These are phyloP conservation scores for Candida sonorensis DNA, from an alignment of 805 yeast genomes.

Conservation along the genomic window DNA sequence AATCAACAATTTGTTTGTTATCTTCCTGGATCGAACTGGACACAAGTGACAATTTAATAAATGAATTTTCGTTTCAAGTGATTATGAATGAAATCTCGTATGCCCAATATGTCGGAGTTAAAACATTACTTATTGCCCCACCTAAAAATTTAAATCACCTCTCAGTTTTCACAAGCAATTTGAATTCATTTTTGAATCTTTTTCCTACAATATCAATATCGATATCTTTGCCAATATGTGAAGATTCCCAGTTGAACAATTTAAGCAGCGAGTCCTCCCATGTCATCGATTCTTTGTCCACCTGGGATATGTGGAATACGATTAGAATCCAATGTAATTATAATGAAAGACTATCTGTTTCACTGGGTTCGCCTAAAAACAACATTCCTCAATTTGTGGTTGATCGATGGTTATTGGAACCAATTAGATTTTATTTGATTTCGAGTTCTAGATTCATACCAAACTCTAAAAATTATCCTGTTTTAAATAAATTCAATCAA, in stretches of 20 bases:
- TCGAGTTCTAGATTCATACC: slow-evolving; percentile 51
- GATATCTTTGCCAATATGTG: slow-evolving; percentile 43
- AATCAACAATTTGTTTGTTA: slow-evolving; percentile 44
- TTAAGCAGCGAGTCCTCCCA: slow-evolving; percentile 19
- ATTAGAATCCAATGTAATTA: slow-evolving; percentile 51
- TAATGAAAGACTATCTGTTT: slow-evolving; percentile 54
- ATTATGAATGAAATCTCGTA: slow-evolving; percentile 51
- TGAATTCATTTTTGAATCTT: slow-evolving; percentile 17
- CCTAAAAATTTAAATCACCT: slow-evolving; percentile 51
- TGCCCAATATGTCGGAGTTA: slow-evolving; percentile 53
- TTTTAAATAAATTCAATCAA: slow-evolving; percentile 53
- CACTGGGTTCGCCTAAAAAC: slow-evolving; percentile 64
- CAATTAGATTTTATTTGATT: slow-evolving; percentile 49
- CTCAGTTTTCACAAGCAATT: slow-evolving; percentile 41
- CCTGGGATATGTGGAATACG: slow-evolving; percentile 74
- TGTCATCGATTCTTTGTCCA: slow-evolving; percentile 41
- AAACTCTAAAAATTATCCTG: slow-evolving; percentile 60
- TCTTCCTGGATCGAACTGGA: slow-evolving; percentile 71
- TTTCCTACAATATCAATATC: slow-evolving; percentile 34
- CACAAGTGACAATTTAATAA: slow-evolving; percentile 39
- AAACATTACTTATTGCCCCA: slow-evolving; percentile 53
- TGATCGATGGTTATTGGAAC: slow-evolving; percentile 64
- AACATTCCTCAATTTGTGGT: slow-evolving; percentile 43
- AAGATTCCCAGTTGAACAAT: slow-evolving; percentile 28
- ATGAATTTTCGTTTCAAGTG: slow-evolving; percentile 51